phyloP scores from a whole-genome alignment of 2,329 filamentous ascomycete species.

The Calonectria pauciramosa region DNA sequence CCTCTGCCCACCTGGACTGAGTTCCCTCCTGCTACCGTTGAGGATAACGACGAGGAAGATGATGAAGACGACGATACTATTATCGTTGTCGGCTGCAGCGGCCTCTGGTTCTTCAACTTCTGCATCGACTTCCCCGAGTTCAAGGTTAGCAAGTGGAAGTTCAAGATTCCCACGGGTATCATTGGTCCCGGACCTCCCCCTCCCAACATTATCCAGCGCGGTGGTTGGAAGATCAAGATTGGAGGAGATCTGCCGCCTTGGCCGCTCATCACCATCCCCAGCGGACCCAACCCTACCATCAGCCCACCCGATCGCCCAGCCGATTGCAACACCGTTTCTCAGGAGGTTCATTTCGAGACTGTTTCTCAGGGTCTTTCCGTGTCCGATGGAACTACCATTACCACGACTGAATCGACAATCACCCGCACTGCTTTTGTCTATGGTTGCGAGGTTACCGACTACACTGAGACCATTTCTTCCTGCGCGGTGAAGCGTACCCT shows the following conservation, averaged over 20 bases:
- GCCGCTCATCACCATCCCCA: background rate
- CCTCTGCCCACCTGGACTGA: slow-evolving; percentile 7
- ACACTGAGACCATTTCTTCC: background rate
- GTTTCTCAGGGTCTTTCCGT: background rate
- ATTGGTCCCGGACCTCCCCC: slow-evolving; percentile 8
- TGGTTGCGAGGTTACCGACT: background rate
- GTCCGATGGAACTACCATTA: background rate
- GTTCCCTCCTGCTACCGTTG: background rate
- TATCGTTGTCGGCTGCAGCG: background rate
- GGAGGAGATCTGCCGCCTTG: background rate
- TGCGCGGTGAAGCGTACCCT: background rate
- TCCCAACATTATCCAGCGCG: background rate
- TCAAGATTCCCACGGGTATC: background rate
- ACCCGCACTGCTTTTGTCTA: background rate
- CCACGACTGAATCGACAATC: background rate
- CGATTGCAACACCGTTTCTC: background rate
- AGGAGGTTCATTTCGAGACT: slow-evolving; percentile 1
- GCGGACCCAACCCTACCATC: background rate
- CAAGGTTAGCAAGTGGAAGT: background rate
- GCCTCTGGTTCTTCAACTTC: slow-evolving; percentile 1
- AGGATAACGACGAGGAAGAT: background rate
- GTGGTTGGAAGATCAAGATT: background rate
- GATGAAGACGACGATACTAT: background rate
- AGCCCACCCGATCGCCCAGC: background rate
- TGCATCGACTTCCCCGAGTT: slow-evolving; percentile 3